These are phyloP conservation scores for Pseudogymnoascus pannorum DNA, from an alignment of 2,329 filamentous ascomycete species.

Conservation along the genomic window DNA sequence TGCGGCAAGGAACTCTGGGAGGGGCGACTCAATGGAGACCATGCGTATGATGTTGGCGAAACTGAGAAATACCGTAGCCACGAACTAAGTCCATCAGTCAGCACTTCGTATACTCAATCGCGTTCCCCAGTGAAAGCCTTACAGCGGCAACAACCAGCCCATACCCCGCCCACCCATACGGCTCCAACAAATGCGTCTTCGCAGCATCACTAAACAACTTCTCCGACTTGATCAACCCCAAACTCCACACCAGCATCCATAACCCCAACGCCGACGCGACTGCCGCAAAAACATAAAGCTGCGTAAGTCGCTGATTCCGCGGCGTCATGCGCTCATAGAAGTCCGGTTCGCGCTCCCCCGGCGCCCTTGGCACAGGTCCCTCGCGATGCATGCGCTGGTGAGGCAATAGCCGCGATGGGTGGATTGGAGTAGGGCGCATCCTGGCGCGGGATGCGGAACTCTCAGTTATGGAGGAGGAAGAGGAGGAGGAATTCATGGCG, in stretches of 20 bases:
- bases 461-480: background rate
- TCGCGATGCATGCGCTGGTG: slow-evolving; percentile 5
- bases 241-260: background rate
- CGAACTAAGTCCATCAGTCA: background rate
- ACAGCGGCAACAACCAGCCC: background rate
- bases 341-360: background rate
- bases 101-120: background rate
- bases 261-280: background rate
- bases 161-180: background rate
- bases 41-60: background rate
- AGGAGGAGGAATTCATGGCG: background rate
- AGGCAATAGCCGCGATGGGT: slow-evolving; percentile 1
- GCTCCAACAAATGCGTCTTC: background rate
- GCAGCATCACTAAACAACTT: slow-evolving; percentile 4
- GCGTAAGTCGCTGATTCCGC: background rate
- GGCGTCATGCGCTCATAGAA: slow-evolving; percentile 6
- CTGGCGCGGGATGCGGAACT: background rate
- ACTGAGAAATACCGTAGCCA: background rate
- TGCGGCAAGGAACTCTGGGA: background rate
- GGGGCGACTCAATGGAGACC: background rate
- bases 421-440: background rate
- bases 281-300: background rate
- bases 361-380: slow-evolving; percentile 1
- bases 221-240: slow-evolving; percentile 7
- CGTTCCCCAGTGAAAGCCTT: background rate